Conservation (phyloP, 176 grass and related monocot genomes). For the Avena sativa region DNA sequence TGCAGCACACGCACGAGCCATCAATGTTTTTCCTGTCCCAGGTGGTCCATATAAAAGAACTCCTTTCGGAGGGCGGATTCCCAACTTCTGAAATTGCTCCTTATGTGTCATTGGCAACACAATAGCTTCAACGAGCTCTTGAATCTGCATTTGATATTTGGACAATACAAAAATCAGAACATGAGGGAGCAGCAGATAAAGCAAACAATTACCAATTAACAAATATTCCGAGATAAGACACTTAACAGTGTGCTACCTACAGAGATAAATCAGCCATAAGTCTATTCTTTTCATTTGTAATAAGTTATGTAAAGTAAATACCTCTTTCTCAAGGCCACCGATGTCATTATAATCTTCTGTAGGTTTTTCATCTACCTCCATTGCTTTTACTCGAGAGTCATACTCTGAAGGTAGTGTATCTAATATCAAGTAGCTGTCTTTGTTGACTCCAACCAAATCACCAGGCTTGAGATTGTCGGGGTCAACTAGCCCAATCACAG, state of each 20-base stretch:
- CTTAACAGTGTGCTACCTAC: neutral
- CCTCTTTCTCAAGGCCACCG: slow-evolving; percentile 92
- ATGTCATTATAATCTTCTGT: slow-evolving; percentile 96
- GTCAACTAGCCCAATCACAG: slow-evolving; percentile 82
- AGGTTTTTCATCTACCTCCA: slow-evolving; percentile 96
- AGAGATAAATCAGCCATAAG: neutral
- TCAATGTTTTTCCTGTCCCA: slow-evolving; percentile 77
- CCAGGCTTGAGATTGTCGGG: slow-evolving; percentile 88
- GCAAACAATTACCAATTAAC: slow-evolving; percentile 14
- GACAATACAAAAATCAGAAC: slow-evolving; percentile 28
- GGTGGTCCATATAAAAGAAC: slow-evolving; percentile 84
- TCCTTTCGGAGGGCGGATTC: slow-evolving; percentile 80
- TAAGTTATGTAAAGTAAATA: slow-evolving; percentile 35
- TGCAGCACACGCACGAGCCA: slow-evolving; percentile 83
- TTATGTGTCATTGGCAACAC: slow-evolving; percentile 77
- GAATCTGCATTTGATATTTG: slow-evolving; percentile 61
- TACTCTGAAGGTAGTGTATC: slow-evolving; percentile 88
- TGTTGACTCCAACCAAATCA: slow-evolving; percentile 91
- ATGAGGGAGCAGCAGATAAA: slow-evolving; percentile 2
- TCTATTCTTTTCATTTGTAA: neutral
- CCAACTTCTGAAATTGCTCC: slow-evolving; percentile 82
- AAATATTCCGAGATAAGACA: neutral
- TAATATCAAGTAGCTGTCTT: slow-evolving; percentile 88
- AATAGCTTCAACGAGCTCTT: slow-evolving; percentile 81
- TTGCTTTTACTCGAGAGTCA: slow-evolving; percentile 87